Evolutionary conservation across 805 yeast species (phyloP), one percentile per base, ranked within the genome.

Genomic region (Lachancea thermotolerans): DNA sequence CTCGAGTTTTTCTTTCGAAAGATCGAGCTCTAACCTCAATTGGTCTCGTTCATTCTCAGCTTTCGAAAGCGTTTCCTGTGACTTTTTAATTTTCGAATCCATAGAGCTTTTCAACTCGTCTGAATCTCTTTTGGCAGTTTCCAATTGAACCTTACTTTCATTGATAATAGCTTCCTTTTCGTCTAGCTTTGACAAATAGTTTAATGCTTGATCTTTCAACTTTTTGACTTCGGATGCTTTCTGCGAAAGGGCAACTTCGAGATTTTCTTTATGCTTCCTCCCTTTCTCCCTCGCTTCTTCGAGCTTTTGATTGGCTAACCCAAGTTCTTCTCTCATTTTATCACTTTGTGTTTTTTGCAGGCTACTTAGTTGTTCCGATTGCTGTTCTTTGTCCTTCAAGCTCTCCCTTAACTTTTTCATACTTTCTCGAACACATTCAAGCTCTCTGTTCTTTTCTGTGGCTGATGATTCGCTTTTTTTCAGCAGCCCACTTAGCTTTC

Each of bases 391-490:
- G 35, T 10, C 29, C 18, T 44, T 36, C 29, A 33, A 34, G 27
- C 11, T 37, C 21, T 35, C 38, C 10, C 31, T 16, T 8, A 37
- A 27, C 5, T 36, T 39, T 25, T n/a, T 10, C 7, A 36, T 12
- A 14, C 17, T 44, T n/a, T 28, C 9, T 21, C 27, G 30, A 10
- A 14, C 18, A 9, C 10, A 10, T 18, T 18, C 33, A 9, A 44
- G 25, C 18, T 39, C 33, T n/a, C 27, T 18, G 14, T 17, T 34
- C 5, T n/a, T 28, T 10, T 18, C 21, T 10, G 35, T 9, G 3
- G 34, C 46, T 16, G 33, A 39, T n/a, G 35, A 33, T 25, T 42
- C 42, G n/a, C 44, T 10, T 6, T 44, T 40, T 15, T 40, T 16
- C 5, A 48, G 31, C n/a, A 42, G 21, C 17, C 25, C 17, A 3